Evolutionary conservation across 805 yeast species (phyloP), one percentile per base, ranked within the genome.

Genomic region (Barnettozyma siamensis): DNA sequence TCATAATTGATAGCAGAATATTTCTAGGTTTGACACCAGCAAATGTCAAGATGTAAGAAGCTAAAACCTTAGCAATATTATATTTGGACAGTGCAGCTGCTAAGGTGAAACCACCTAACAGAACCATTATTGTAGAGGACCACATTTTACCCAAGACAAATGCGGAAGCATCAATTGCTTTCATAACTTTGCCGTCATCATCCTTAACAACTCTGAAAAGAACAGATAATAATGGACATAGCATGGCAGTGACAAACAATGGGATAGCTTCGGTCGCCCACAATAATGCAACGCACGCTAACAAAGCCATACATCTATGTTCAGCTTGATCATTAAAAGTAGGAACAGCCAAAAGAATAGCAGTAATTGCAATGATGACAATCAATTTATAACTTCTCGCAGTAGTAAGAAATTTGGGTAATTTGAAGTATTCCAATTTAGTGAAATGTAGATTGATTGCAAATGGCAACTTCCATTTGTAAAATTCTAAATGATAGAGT

Each of bases 201-300:
- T 69, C 63, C 53, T 78, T 80, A 46, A 81, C 57, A 8, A 88
- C 89, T 18, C 73, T 70, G 35, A 88, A 73, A 3, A 80, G 54
- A 3, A 91, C 95, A 29, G 83, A 77, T 31, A 91, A 64, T 36
- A 91, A 64, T 3, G 99, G 99, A 37, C 91, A 78, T 32, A 86
- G 55, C 45, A 91, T 62, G 2, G 96, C 84, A 4, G 98, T 93
- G n/a, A 84, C 89, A 63, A 86, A 91, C 36, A 91, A 68, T 8
- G 98, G 98, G 47, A 91, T 76, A 0, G 96, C 83, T 58, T 91
- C 99, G 10, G 95, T 83, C 1, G 98, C 97, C 98, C 98, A 91
- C 35, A 88, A 66, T 34, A 91, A 62, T 0, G 97, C 67, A 60
- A 67, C 57, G 47, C 82, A 75, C 10, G 72, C 83, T 33, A 80